Conservation (phyloP, 148 eudicot species). For the Dianthus caryophyllus region DNA sequence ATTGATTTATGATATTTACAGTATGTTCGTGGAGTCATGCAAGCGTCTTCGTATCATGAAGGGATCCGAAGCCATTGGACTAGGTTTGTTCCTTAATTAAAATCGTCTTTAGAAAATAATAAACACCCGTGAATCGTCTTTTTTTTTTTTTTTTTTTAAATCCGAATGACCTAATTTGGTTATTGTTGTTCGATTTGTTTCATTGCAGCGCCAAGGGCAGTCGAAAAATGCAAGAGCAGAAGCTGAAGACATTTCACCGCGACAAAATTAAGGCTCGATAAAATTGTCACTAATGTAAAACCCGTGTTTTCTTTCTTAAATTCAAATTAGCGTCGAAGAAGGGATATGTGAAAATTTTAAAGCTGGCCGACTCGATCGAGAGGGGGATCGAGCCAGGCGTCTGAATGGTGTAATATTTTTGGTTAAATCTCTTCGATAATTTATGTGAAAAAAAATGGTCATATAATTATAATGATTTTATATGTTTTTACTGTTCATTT, state of each 20-base stretch:
- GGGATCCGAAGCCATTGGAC: constrained; percentile 60
- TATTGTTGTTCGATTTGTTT: background rate
- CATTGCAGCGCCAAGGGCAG: constrained; percentile 57
- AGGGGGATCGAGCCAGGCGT: constrained; percentile 38
- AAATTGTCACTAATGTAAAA: constrained; percentile 30
- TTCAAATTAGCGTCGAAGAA: constrained; percentile 24
- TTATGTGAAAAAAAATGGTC: constrained; percentile 26
- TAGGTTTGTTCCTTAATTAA: constrained; percentile 28
- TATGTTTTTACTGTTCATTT: background rate
- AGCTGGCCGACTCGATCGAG: constrained; percentile 36
- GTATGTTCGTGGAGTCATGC: constrained; percentile 59
- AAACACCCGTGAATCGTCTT: no score
- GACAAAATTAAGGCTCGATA: background rate
- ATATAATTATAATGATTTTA: constrained; percentile 16
- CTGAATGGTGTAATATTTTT: constrained; percentile 33
- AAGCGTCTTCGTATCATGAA: constrained; percentile 63
- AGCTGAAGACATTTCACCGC: constrained; percentile 27
- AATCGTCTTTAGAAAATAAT: background rate
- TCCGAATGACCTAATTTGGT: background rate
- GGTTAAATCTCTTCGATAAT: constrained; percentile 15
- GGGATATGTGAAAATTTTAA: constrained; percentile 12
- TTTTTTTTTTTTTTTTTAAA: no score
- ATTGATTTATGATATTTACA: constrained; percentile 9
- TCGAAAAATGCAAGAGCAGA: constrained; percentile 62
- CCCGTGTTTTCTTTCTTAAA: background rate